A percentile compares a stretch with the other conserved stretches of the same genome.
Evolutionary conservation across 768 basidiomycete species (phyloP).

Genomic region (Calocera viscosa): DNA sequence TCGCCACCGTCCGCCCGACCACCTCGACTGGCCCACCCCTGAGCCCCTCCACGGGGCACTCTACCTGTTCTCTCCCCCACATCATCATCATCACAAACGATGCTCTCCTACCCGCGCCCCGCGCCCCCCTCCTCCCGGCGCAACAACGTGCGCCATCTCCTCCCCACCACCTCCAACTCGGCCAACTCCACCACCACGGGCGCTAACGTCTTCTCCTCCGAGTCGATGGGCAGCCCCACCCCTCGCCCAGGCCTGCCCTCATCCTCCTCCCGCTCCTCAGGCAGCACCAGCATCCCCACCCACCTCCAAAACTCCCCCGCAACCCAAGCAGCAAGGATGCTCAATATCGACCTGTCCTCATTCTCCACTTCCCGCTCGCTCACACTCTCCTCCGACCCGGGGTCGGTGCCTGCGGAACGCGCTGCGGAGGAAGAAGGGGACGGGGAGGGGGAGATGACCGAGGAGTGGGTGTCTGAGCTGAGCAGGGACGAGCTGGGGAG

Average conservation of each 20-base stretch:
- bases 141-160: background rate
- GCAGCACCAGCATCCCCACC: background rate
- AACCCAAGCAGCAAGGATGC: background rate
- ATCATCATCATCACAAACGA: background rate
- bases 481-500: constrained; percentile 63
- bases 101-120: constrained; percentile 4
- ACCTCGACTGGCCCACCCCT: background rate
- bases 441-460: background rate
- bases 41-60: background rate
- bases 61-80: background rate
- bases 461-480: constrained; percentile 31
- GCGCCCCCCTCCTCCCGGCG: background rate
- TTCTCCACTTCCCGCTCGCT: background rate
- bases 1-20: too few species aligned
- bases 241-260: background rate
- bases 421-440: background rate
- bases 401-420: background rate
- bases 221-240: background rate
- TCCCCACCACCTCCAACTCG: background rate
- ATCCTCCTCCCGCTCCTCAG: background rate
- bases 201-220: background rate
- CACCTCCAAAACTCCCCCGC: background rate
- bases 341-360: background rate
- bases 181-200: background rate
- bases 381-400: background rate